Evolutionary conservation across 2,329 filamentous ascomycete species (phyloP).

Genomic region (Aspergillus eucalypticola): DNA sequence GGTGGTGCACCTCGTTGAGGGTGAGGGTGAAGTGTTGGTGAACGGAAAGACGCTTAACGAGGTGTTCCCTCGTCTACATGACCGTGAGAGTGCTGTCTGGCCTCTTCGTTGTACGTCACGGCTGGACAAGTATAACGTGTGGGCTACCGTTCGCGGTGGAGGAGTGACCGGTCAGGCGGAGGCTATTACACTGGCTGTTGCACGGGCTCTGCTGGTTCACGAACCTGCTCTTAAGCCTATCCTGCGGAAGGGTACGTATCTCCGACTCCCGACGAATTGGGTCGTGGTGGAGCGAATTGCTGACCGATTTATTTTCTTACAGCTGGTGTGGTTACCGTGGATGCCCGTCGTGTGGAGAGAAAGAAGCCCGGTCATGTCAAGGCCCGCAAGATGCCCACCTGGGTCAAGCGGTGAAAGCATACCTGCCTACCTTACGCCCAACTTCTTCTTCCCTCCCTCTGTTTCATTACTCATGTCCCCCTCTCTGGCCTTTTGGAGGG

Average conservation of each 20-base stretch:
- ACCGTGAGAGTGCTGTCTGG: constrained; percentile 93
- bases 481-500: not conserved
- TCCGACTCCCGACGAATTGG: not conserved
- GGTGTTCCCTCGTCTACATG: constrained; percentile 83
- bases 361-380: constrained; percentile 97
- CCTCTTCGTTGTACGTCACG: constrained; percentile 78
- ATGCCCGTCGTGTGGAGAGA: constrained; percentile 89
- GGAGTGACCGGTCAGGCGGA: constrained; percentile 95
- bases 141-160: constrained; percentile 79
- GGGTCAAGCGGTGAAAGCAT: constrained; percentile 75
- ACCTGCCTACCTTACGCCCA: not conserved
- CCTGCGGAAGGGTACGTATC: constrained; percentile 77
- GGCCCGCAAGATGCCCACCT: constrained; percentile 95
- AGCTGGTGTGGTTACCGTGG: constrained; percentile 92
- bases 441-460: no score
- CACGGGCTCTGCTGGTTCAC: constrained; percentile 83
- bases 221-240: constrained; percentile 89
- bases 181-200: constrained; percentile 85
- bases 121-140: constrained; percentile 96
- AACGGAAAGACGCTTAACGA: constrained; percentile 85
- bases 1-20: constrained; percentile 85
- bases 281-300: not conserved
- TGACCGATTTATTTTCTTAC: constrained; percentile 28
- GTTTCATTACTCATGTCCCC: no score
- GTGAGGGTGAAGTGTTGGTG: constrained; percentile 82